Evolutionary conservation across 192 early-diverging fungal species (phyloP).

Genomic region (Rhizophagus prolifer): DNA sequence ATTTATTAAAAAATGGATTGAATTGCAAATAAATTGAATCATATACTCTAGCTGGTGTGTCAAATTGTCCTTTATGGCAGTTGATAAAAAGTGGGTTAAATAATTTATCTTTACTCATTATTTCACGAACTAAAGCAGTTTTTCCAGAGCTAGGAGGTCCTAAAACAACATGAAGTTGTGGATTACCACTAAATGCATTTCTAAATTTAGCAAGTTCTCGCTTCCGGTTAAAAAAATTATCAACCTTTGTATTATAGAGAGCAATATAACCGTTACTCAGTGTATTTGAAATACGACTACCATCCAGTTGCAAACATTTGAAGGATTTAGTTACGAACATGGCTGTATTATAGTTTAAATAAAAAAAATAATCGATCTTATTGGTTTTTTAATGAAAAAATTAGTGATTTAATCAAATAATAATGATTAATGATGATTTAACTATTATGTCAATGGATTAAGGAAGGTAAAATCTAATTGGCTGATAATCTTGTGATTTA

Average conservation of each 20-base stretch:
- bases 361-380: too few relatives aligned
- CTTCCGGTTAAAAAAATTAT: conserved; percentile 17
- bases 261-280: neutral
- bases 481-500: too few relatives aligned
- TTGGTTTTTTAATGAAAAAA: too few relatives aligned
- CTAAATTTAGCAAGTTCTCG: conserved; percentile 8
- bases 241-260: neutral
- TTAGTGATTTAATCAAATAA: too few relatives aligned
- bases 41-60: neutral
- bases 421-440: too few relatives aligned
- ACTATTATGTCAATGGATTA: too few relatives aligned
- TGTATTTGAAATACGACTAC: conserved; percentile 14
- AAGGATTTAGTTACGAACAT: neutral
- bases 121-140: neutral
- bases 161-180: conserved; percentile 6
- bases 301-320: neutral
- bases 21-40: conserved; percentile 14
- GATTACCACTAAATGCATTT: conserved; percentile 6
- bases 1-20: conserved; percentile 5
- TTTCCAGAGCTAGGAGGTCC: conserved; percentile 19
- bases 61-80: conserved; percentile 4
- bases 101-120: conserved; percentile 17
- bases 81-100: conserved; percentile 24
- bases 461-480: too few relatives aligned
- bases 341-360: conserved; percentile 1